Conservation (phyloP, 352 stramenopile genomes). For the Discostella stelligera region DNA sequence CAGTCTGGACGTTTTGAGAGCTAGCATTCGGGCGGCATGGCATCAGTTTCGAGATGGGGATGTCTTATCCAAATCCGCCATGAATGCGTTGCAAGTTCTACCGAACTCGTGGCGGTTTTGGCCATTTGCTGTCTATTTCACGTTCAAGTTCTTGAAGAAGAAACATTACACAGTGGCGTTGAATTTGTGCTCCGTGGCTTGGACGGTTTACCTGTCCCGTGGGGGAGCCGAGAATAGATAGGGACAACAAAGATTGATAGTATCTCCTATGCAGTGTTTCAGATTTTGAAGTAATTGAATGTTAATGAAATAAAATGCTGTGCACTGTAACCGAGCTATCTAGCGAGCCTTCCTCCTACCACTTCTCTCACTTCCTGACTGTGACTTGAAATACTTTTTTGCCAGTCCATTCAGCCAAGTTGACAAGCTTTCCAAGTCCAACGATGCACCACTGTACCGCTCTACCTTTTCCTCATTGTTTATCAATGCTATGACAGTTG, state of each 20-base stretch:
- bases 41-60: constrained; percentile 34
- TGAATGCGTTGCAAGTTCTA: constrained; percentile 31
- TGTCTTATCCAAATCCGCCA: constrained; percentile 20
- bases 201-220: constrained; percentile 24
- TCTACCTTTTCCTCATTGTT: constrained; percentile 44
- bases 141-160: constrained; percentile 51
- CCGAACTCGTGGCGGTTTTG: constrained; percentile 41
- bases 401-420: constrained; percentile 53
- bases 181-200: constrained; percentile 41
- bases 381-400: constrained; percentile 40
- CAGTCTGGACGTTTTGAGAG: constrained; percentile 35
- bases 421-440: constrained; percentile 50
- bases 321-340: not conserved
- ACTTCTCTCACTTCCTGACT: constrained; percentile 6
- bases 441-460: constrained; percentile 34
- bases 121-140: constrained; percentile 48
- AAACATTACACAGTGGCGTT: constrained; percentile 49
- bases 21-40: constrained; percentile 33
- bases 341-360: not conserved
- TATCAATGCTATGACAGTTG: constrained; percentile 65
- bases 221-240: not conserved
- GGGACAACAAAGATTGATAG: not conserved
- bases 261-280: not conserved
- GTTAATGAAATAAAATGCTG: not conserved
- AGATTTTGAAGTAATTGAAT: not conserved